Base-by-base conservation (phyloP, 371 early-diverging fungal genomes). In the Gilbertella persicaria region DNA sequence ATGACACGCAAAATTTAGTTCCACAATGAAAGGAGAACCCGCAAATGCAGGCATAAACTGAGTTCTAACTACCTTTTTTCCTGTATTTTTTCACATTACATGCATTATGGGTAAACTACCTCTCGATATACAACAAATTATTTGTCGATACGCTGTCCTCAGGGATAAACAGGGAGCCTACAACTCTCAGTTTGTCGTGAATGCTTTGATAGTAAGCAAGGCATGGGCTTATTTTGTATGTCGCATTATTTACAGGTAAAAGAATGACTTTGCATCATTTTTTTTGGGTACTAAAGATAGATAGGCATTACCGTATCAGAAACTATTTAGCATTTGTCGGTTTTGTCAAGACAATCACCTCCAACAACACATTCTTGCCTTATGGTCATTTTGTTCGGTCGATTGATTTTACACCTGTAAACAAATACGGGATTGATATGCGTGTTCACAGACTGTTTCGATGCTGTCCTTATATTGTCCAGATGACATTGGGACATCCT, bases 141-240 rank as follows among this genome's bases (percentile, higher is more conserved):
- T 55, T 25, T 55, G 55, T 35, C 13, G 41, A 21, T 55, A 48
- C 35, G 55, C 48, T 17, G 40, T 55, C 19, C 26, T 24, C 1
- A n/a, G n/a, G n/a, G 45, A 45, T 9, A 45, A 17, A 4, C 25
- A 33, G 20, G 5, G 21, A 1, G 4, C 1, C 10, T n/a, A 41
- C 24, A 33, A 48, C 16, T 19, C 36, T 17, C 12, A 5, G 4
- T 55, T 55, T 48, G 35, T 26, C 16, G 19, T 29, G 17, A 39
- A 19, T 35, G 55, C 55, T 2, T 20, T 55, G 10, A 24, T 35
- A 35, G 55, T 55, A 5, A 55, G 48, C 10, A 55, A 47, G 7
- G 13, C 33, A 5, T 55, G 55, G 55, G 55, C 55, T 4, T 55
- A 55, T 35, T 55, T 55, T 41, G 48, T 42, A n/a, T 55, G 55